Base-by-base conservation (phyloP, 2,329 filamentous ascomycete genomes). In the Alternaria solani region DNA sequence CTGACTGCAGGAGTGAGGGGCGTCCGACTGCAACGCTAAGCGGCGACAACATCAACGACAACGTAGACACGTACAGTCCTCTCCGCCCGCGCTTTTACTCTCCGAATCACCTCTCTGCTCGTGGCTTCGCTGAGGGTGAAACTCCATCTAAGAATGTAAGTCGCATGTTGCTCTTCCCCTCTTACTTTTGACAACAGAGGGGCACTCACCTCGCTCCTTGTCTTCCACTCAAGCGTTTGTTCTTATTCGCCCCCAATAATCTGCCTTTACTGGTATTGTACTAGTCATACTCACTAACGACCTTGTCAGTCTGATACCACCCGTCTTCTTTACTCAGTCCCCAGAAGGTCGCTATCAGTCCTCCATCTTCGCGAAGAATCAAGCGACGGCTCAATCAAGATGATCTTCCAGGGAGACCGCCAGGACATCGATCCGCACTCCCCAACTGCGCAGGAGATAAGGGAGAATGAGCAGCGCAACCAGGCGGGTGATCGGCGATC, bases 81-180 rank as follows among this genome's bases (percentile, higher is more conserved):
- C 54, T 73, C n/a, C 70, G 53, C 7, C 71, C 74, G 14, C 65
- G 66, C 3, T 75, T 77, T 51, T 78, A 77, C 53, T 72, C 70
- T n/a, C 75, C 75, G 3, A 69, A 71, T 1, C 52, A 67, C 18
- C 64, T 64, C 43, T 69, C 71, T 23, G 48, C 66, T 4, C 53
- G 41, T 7, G 54, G 63, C 14, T 68, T 68, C 56, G 61, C 57
- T 7, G 57, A 66, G 32, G 68, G 65, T 16, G 70, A 70, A 28
- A 69, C 67, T 5, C 72, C 72, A 7, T 76, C 73, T 4, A 66
- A 65, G 8, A 76, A 77, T 62, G 75, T 78, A 70, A 73, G 75
- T 74, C 34, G 23, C 23, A 36, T 26, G 18, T 52, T 42, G 58
- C 51, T 63, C 63, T 61, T 34, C 71, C 62, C 65, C 58, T 55